A percentile compares a stretch with the other conserved stretches of the same genome.
Evolutionary conservation across 768 basidiomycete genomes (phyloP).

Genomic region (Lactarius hengduanensis): DNA sequence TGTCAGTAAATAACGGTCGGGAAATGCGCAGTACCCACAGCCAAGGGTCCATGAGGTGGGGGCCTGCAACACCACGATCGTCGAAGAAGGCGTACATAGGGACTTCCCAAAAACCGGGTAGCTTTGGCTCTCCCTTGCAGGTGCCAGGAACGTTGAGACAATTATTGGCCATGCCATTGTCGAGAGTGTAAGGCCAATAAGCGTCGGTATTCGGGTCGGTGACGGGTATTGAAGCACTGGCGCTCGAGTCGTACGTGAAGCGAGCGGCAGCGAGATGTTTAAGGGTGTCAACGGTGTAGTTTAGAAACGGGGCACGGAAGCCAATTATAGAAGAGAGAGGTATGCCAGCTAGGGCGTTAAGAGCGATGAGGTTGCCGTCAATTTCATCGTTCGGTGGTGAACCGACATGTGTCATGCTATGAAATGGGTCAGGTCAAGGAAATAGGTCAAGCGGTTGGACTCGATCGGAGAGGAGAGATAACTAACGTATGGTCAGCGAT

Average conservation of each 20-base stretch:
- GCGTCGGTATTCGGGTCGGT: conserved; percentile 67
- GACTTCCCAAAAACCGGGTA: conserved; percentile 82
- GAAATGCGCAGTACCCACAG: conserved; percentile 47
- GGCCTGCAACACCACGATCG: conserved; percentile 48
- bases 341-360: conserved; percentile 77
- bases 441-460: not conserved
- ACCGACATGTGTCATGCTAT: conserved; percentile 77
- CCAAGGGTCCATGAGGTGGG: conserved; percentile 84
- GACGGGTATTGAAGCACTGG: conserved; percentile 61
- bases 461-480: conserved; percentile 4
- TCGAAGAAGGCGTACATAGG: conserved; percentile 84
- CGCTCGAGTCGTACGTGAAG: conserved; percentile 72
- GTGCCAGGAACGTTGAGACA: conserved; percentile 54
- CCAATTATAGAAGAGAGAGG: conserved; percentile 62
- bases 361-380: conserved; percentile 73
- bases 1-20: conserved; percentile 3
- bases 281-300: conserved; percentile 63
- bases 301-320: conserved; percentile 77
- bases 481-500: conserved; percentile 76
- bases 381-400: conserved; percentile 61
- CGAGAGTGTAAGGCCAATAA: conserved; percentile 82
- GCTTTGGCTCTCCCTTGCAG: conserved; percentile 67
- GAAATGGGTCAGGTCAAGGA: conserved; percentile 2
- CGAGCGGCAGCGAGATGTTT: conserved; percentile 50
- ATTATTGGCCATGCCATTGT: conserved; percentile 77